phyloP scores from a whole-genome alignment of 1,139 yeast species.

The Candida sojae region DNA sequence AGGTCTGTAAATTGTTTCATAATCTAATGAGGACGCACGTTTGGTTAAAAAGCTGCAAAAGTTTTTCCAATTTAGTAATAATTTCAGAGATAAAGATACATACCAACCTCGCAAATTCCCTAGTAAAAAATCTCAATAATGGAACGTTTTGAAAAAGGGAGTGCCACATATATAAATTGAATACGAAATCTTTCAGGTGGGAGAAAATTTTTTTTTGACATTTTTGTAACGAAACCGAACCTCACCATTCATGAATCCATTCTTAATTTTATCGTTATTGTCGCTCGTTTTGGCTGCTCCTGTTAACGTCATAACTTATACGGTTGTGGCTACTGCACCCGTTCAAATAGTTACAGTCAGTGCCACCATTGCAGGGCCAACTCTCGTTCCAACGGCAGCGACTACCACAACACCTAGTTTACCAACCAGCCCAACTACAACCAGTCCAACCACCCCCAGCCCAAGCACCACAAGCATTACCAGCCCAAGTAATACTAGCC shows the following conservation, averaged over 20 bases:
- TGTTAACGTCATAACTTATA: background rate
- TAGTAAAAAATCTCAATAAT: background rate
- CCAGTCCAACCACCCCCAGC: background rate
- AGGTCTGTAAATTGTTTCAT: background rate
- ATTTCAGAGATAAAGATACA: background rate
- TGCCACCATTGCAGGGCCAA: background rate
- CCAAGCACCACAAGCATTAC: constrained; percentile 3
- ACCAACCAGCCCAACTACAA: constrained; percentile 3
- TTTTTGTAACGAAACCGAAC: background rate
- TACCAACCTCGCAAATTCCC: background rate
- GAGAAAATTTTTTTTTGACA: background rate
- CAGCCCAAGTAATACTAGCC: background rate
- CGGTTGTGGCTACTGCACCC: constrained; percentile 6
- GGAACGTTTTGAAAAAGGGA: background rate
- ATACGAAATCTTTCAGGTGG: background rate
- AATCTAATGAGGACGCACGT: background rate
- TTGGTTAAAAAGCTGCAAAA: background rate
- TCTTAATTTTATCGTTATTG: background rate
- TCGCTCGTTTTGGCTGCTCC: constrained; percentile 1
- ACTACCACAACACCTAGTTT: background rate
- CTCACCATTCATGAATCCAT: background rate
- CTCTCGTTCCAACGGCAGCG: background rate
- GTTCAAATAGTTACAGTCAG: constrained; percentile 1
- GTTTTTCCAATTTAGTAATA: background rate
- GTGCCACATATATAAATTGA: background rate